These are phyloP conservation scores for Ehretia macrophylla DNA, from an alignment of 257 asterid species.

Conservation along the genomic window DNA sequence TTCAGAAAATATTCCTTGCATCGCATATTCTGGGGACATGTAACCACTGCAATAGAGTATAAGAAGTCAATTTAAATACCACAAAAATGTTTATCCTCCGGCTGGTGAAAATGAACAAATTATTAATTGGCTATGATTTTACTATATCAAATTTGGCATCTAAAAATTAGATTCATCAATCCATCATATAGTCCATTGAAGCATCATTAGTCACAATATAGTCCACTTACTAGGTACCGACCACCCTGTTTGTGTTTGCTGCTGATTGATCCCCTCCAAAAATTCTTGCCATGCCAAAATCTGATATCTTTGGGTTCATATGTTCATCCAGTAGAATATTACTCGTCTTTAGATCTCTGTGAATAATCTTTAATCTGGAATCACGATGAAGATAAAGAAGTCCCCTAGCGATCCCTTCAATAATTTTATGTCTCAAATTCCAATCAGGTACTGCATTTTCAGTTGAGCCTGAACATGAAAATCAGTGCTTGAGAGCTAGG, in stretches of 20 bases:
- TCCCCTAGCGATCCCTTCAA: constrained; percentile 20
- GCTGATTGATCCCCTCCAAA: constrained; percentile 12
- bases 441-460: background rate
- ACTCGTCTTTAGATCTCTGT: constrained; percentile 4
- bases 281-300: constrained; percentile 16
- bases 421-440: constrained; percentile 8
- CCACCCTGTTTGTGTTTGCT: constrained; percentile 14
- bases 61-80: background rate
- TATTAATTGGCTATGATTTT: background rate
- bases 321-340: constrained; percentile 3
- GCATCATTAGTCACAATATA: background rate
- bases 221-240: constrained; percentile 12
- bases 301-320: constrained; percentile 5
- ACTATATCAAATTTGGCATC: too few relatives aligned
- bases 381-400: constrained; percentile 19
- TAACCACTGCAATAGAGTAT: background rate
- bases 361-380: constrained; percentile 5
- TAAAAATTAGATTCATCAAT: background rate
- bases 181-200: background rate
- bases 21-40: constrained; percentile 9
- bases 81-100: background rate
- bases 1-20: constrained; percentile 7
- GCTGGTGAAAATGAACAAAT: background rate
- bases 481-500: too few relatives aligned
- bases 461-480: constrained; percentile 8